Evolutionary conservation across 2,329 filamentous ascomycete species (phyloP).

Genomic region (Colletotrichum tropicale): DNA sequence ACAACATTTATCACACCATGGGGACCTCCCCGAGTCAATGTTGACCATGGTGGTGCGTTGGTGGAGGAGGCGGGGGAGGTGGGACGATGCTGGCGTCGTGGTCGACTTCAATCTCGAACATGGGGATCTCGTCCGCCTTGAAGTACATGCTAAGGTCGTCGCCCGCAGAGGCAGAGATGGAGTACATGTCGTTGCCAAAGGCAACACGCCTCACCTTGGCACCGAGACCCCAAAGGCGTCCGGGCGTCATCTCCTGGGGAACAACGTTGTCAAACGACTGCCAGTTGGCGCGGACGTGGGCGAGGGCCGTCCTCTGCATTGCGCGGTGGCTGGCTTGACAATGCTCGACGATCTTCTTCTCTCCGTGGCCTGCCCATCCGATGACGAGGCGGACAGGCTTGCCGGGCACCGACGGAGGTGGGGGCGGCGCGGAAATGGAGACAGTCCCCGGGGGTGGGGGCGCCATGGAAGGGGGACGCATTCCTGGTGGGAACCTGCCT

Average conservation of each 20-base stretch:
- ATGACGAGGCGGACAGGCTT: conserved; percentile 29
- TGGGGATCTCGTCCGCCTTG: conserved; percentile 14
- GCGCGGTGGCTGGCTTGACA: conserved; percentile 18
- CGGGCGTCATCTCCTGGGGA: conserved; percentile 11
- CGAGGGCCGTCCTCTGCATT: conserved; percentile 20
- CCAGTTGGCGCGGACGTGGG: conserved; percentile 12
- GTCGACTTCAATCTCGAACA: conserved; percentile 17
- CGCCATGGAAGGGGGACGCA: neutral
- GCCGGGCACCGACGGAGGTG: conserved; percentile 4
- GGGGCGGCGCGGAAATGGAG: neutral
- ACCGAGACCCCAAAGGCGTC: conserved; percentile 3
- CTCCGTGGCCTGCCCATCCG: conserved; percentile 30
- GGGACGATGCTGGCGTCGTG: neutral
- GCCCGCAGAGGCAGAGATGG: conserved; percentile 4
- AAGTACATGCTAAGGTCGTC: conserved; percentile 16
- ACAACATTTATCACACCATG: neutral
- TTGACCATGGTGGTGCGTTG: neutral
- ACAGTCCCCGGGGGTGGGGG: neutral
- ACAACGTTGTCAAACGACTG: conserved; percentile 16
- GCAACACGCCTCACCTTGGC: conserved; percentile 15
- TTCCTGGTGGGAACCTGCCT: neutral
- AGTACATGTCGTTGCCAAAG: conserved; percentile 16
- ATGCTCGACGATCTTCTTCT: conserved; percentile 32
- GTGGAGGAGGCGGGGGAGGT: conserved; percentile 5
- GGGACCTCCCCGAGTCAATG: neutral